Conservation (phyloP, 805 yeast genomes). For the Ogataea siamensis region DNA sequence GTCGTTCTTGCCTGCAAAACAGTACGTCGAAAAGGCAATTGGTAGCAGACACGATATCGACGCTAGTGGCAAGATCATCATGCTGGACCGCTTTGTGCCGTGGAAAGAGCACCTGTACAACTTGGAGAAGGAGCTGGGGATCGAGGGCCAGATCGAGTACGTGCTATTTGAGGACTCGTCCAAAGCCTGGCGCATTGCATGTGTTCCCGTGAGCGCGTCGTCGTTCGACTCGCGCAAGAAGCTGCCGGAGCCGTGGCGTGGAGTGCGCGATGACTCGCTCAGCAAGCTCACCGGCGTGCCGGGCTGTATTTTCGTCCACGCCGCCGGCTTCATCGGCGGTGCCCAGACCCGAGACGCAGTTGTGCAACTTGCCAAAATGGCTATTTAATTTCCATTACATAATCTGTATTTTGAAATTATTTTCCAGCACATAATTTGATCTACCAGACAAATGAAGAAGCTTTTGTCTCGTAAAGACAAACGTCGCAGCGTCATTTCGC, state of each 20-base stretch:
- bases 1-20: slow-evolving; percentile 90
- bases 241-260: slow-evolving; percentile 90
- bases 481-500: slow-evolving; percentile 17
- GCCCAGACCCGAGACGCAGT: slow-evolving; percentile 79
- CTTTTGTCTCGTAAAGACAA: slow-evolving; percentile 34
- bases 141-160: slow-evolving; percentile 60
- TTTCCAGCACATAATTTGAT: slow-evolving; percentile 1
- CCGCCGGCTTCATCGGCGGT: slow-evolving; percentile 98
- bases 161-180: slow-evolving; percentile 79
- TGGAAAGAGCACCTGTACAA: slow-evolving; percentile 92
- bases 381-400: slow-evolving; percentile 14
- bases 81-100: slow-evolving; percentile 77
- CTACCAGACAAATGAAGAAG: slow-evolving; percentile 30
- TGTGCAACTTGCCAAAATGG: slow-evolving; percentile 58
- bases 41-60: slow-evolving; percentile 58
- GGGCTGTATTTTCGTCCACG: slow-evolving; percentile 90
- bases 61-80: slow-evolving; percentile 67
- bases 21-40: slow-evolving; percentile 71
- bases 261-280: slow-evolving; percentile 86
- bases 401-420: slow-evolving; percentile 1
- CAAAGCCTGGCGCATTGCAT: slow-evolving; percentile 79
- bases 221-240: slow-evolving; percentile 85
- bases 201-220: slow-evolving; percentile 77
- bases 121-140: slow-evolving; percentile 60
- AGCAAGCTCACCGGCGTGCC: slow-evolving; percentile 73